phyloP scores from a whole-genome alignment of 2,329 filamentous ascomycete species.

The Cladosporium sp. region DNA sequence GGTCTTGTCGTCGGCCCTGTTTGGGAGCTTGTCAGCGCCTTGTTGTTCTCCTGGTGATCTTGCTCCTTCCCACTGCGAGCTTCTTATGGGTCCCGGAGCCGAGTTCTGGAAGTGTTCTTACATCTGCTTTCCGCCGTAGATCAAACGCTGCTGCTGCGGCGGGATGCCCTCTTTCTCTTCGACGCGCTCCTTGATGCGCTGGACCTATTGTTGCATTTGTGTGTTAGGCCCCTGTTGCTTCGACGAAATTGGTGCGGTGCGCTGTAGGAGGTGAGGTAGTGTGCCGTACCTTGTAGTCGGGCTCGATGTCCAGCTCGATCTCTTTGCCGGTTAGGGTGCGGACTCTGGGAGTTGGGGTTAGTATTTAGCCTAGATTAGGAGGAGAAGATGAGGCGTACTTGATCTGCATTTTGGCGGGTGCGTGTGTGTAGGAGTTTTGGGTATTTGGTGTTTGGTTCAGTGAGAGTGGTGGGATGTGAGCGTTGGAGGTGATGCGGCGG shows the following conservation, averaged over 20 bases:
- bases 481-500: too few relatives aligned
- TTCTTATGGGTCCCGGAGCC: background rate
- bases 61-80: background rate
- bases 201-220: conserved; percentile 53
- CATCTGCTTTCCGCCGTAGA: conserved; percentile 98
- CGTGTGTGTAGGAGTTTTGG: background rate
- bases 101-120: conserved; percentile 34
- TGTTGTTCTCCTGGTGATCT: background rate
- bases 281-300: conserved; percentile 74
- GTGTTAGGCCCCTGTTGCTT: background rate
- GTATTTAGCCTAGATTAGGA: background rate
- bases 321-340: conserved; percentile 97
- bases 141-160: conserved; percentile 90
- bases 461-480: background rate
- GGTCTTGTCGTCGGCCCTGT: conserved; percentile 89
- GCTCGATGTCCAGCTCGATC: conserved; percentile 96
- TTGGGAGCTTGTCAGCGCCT: background rate
- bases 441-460: background rate
- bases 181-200: conserved; percentile 96
- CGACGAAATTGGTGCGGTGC: too few relatives aligned
- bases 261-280: background rate
- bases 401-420: conserved; percentile 11
- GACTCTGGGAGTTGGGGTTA: conserved; percentile 55
- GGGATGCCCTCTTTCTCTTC: conserved; percentile 99
- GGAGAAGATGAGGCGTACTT: background rate